Conservation (phyloP, 2,329 filamentous ascomycete species). For the Xylariaceae sp. region DNA sequence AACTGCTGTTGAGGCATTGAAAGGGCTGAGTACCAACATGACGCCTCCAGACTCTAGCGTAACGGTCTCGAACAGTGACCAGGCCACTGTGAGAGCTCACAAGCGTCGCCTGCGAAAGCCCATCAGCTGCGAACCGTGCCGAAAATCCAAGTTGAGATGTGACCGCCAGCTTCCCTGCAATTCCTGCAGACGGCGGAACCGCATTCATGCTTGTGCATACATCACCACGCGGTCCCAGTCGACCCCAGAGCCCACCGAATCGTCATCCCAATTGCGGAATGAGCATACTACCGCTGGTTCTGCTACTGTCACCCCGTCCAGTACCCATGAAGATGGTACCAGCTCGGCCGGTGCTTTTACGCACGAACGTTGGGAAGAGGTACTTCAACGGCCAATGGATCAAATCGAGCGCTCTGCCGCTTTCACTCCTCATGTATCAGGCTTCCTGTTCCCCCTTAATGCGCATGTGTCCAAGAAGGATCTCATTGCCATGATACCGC, state of each 20-base stretch:
- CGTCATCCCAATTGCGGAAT: not conserved
- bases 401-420: slow-evolving; percentile 8
- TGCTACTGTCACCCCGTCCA: not conserved
- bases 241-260: not conserved
- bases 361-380: slow-evolving; percentile 12
- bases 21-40: too few species aligned
- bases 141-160: slow-evolving; percentile 11
- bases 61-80: too few species aligned
- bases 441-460: slow-evolving; percentile 8
- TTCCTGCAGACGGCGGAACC: slow-evolving; percentile 8
- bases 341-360: slow-evolving; percentile 2
- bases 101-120: slow-evolving; percentile 8
- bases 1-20: too few species aligned
- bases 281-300: not conserved
- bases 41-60: too few species aligned
- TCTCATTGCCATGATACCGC: slow-evolving; percentile 8
- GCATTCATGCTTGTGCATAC: slow-evolving; percentile 8
- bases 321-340: not conserved
- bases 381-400: slow-evolving; percentile 10
- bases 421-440: not conserved
- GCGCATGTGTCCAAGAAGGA: slow-evolving; percentile 5
- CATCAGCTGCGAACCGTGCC: slow-evolving; percentile 11
- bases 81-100: slow-evolving; percentile 10
- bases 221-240: not conserved
- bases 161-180: slow-evolving; percentile 8